Conservation (phyloP, 345 rosid species). For the Murraya paniculata region DNA sequence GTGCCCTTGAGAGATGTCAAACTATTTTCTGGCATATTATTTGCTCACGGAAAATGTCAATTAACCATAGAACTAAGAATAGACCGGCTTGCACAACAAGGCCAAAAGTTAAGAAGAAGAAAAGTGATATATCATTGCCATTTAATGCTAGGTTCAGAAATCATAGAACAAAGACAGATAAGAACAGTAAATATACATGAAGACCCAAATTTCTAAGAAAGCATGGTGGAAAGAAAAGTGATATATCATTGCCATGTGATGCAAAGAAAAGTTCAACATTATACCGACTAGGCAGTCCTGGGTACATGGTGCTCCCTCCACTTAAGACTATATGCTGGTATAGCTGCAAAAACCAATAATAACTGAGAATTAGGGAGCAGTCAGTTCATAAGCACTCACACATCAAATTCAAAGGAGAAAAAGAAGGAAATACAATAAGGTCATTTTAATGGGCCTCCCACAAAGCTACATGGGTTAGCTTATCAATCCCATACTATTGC, state of each 20-base stretch:
- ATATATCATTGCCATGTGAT: neutral
- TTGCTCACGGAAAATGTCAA: neutral
- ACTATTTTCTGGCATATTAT: neutral
- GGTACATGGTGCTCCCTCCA: conserved; percentile 99
- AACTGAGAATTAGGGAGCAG: conserved; percentile 7
- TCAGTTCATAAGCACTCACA: neutral
- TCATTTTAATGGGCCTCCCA: neutral
- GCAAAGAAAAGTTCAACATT: neutral
- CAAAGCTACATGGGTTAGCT: neutral
- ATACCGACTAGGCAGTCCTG: conserved; percentile 98
- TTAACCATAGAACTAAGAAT: neutral
- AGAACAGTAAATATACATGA: neutral
- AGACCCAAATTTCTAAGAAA: neutral
- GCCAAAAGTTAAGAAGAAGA: neutral
- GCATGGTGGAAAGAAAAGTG: neutral
- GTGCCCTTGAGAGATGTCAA: conserved; percentile 1
- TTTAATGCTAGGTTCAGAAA: neutral
- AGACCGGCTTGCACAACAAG: neutral
- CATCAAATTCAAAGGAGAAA: neutral
- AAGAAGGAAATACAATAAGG: neutral
- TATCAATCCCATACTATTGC: neutral
- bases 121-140: neutral
- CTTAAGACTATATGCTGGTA: conserved; percentile 97
- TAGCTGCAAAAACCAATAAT: conserved; percentile 50
- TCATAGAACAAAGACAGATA: neutral